phyloP scores from a whole-genome alignment of 257 asterid species.

The Przewalskia tangutica region DNA sequence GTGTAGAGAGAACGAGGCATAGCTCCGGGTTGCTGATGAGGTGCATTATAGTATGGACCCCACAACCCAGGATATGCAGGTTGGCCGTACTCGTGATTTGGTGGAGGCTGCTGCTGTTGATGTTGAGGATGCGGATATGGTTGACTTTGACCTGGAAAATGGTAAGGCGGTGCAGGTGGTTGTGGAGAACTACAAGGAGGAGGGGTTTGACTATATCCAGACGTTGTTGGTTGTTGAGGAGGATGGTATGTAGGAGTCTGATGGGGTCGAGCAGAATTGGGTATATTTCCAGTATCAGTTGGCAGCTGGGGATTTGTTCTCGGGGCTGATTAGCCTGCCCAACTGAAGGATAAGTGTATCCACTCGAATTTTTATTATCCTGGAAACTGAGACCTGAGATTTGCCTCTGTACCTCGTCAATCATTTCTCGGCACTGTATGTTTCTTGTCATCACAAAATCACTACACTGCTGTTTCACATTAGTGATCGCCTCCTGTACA shows the following conservation, averaged over 20 bases:
- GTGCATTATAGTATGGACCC: constrained; percentile 71
- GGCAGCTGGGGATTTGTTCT: constrained; percentile 29
- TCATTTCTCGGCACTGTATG: constrained; percentile 94
- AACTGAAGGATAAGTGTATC: constrained; percentile 44
- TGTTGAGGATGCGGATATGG: constrained; percentile 52
- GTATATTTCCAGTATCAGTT: not conserved
- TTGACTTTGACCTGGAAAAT: constrained; percentile 34
- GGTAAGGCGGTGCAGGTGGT: constrained; percentile 60
- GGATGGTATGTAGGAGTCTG: constrained; percentile 50
- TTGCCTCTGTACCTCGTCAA: constrained; percentile 83
- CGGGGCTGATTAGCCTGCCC: constrained; percentile 46
- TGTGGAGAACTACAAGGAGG: constrained; percentile 29
- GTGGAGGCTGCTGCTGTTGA: constrained; percentile 39
- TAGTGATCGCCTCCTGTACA: constrained; percentile 79
- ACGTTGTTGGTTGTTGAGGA: constrained; percentile 43
- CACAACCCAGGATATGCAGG: constrained; percentile 94
- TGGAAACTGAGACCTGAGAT: constrained; percentile 79
- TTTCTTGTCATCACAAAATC: constrained; percentile 89
- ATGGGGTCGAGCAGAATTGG: constrained; percentile 25
- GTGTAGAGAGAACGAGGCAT: constrained; percentile 81
- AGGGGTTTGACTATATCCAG: constrained; percentile 41
- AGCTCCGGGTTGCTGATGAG: constrained; percentile 73
- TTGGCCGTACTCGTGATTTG: constrained; percentile 63
- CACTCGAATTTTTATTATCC: constrained; percentile 40
- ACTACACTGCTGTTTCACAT: constrained; percentile 89